Base-by-base conservation (phyloP, 1,284 basidiomycete genomes). In the Boletellus deceptivus region DNA sequence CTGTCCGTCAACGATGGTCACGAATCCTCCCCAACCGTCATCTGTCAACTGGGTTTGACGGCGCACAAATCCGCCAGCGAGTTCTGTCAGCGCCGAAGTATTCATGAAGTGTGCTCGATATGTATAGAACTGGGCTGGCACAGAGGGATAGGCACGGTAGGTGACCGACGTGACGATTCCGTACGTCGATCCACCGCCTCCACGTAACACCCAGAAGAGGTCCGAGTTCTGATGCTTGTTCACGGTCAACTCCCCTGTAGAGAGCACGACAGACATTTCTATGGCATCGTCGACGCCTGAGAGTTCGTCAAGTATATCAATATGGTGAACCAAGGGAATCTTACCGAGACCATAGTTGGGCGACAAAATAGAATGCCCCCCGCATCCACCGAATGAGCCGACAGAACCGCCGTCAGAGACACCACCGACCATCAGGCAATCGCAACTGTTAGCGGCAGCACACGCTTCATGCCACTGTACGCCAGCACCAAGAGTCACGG, bases 391-490 rank as follows among this genome's bases (percentile, higher is more conserved):
- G 39, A 66, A 63, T 17, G 70, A 67, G 41, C 72, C 72, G 13
- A 72, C 66, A 2, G 73, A 72, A 38, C 67, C 72, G n/a, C 8
- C 68, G 70, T 0, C 3, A 9, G 4, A 29, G 27, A 29, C 10
- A 29, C 25, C 74, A 3, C 71, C 75, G 16, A 75, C 62, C 18
- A 76, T 57, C 46, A 70, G 56, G n/a, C 67, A 64, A 1, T 59
- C 62, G 14, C 70, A 46, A 14, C 61, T 55, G 11, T 72, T 60
- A 3, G 68, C 70, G 11, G 71, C 71, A 16, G 66, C 61, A 56
- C 73, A 75, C 2, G 72, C 74, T 54, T 76, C 73, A 29, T 69
- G 56, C 71, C 75, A 78, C 59, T 76, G 72, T 24, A 74, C 75
- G 3, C 76, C 77, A 27, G 74, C 72, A n/a, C 70, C 72, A 36